Evolutionary conservation across 768 basidiomycete species (phyloP).

Genomic region (Mycena metata): DNA sequence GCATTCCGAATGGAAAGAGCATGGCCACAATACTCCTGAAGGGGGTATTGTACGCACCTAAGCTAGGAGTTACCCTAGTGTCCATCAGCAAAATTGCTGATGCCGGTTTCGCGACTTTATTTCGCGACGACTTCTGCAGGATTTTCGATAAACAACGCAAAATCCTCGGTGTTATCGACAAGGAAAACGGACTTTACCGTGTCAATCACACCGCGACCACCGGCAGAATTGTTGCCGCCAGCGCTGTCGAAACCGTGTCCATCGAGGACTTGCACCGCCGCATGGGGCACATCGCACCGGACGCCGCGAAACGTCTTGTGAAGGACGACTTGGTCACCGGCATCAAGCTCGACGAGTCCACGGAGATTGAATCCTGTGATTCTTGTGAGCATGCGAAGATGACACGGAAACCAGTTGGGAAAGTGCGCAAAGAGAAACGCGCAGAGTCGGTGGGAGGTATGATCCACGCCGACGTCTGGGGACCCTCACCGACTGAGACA

Average conservation of each 20-base stretch:
- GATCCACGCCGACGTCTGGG: conserved; percentile 55
- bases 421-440: conserved; percentile 39
- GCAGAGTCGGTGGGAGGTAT: conserved; percentile 44
- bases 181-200: conserved; percentile 28
- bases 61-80: conserved; percentile 49
- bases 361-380: conserved; percentile 44
- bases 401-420: conserved; percentile 44
- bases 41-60: conserved; percentile 48
- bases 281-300: too few relatives aligned
- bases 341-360: conserved; percentile 41
- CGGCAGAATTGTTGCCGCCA: not conserved
- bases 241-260: conserved; percentile 31
- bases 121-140: conserved; percentile 41
- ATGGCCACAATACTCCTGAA: conserved; percentile 43
- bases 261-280: conserved; percentile 44
- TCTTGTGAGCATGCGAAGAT: conserved; percentile 50
- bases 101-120: conserved; percentile 42
- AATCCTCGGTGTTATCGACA: conserved; percentile 22
- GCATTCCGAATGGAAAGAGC: conserved; percentile 42
- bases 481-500: conserved; percentile 42
- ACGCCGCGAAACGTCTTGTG: conserved; percentile 45
- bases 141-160: conserved; percentile 38
- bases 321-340: conserved; percentile 44
- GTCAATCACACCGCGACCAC: not conserved
- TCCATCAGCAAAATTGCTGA: conserved; percentile 47